Conservation (phyloP, 805 yeast species). For the Cyberlindnera meyerae region DNA sequence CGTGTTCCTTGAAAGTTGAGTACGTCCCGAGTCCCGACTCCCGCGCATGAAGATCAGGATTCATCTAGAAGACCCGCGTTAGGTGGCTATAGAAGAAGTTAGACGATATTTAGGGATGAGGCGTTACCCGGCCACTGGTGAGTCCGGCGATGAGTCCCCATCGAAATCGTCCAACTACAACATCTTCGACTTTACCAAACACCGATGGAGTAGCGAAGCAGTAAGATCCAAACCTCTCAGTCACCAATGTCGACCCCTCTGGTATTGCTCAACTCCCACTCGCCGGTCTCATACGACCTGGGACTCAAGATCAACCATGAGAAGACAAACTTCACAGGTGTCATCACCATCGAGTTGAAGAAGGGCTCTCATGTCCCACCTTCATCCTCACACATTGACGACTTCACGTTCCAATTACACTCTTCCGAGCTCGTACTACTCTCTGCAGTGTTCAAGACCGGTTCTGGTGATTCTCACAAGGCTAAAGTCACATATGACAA, state of each 20-base stretch:
- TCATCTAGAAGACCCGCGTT: no score
- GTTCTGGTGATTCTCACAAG: constrained; percentile 30
- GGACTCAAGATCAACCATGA: constrained; percentile 35
- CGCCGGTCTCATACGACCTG: constrained; percentile 34
- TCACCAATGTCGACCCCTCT: constrained; percentile 4
- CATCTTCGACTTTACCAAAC: no score
- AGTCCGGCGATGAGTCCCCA: no score
- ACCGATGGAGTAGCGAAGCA: neutral
- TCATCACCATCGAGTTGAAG: constrained; percentile 27
- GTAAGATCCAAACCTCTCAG: neutral
- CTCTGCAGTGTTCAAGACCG: constrained; percentile 10
- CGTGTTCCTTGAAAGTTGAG: no score
- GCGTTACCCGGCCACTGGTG: no score
- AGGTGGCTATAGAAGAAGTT: no score
- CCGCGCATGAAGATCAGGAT: no score
- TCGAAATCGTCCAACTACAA: no score
- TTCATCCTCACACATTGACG: constrained; percentile 1
- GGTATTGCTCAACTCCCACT: constrained; percentile 22
- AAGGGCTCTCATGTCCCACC: constrained; percentile 11
- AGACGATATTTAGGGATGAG: no score
- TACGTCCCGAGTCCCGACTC: no score
- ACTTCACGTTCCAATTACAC: constrained; percentile 30
- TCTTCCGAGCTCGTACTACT: constrained; percentile 31
- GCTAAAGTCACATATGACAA: constrained; percentile 30
- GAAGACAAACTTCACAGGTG: constrained; percentile 45